Evolutionary conservation across 352 stramenopile species (phyloP), one percentile per base, ranked within the genome.

Genomic region (Pseudoperonospora humuli): DNA sequence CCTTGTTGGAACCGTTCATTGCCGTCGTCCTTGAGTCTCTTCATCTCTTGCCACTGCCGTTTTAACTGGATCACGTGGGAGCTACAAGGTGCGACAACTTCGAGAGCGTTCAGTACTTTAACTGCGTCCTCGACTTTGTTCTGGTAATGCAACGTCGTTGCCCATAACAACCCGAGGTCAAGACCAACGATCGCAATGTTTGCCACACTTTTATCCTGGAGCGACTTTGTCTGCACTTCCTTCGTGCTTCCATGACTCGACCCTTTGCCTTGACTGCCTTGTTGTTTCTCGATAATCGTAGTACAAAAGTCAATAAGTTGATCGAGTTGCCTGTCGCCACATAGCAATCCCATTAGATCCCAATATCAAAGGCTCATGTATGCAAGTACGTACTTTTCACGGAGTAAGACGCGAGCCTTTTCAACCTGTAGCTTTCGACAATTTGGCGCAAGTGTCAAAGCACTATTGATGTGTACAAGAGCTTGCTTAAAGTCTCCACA

Each of bases 51-150:
- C 56, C 78, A 78, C 35, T 78, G 53, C 0, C 71, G 66, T 41
- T 87, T 88, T 8, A 87, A 27, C 27, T 78, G 67, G 14, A 90
- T 70, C 9, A 92, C 74, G 26, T 85, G 73, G 7, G 62, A 70
- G 36, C 77, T 92, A 35, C 61, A 87, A 9, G 75, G 81, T 1
- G 79, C 81, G 2, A 70, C 74, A 18, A 51, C 9, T 51, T 89
- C 79, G 2, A 91, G 50, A 9, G 75, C 69, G 1, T 61, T 54
- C 23, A 93, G 50, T 34, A 84, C 37, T 23, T 36, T 39, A 41
- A 76, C 64, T 2, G 79, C 77, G 7, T 85, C 67, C 0, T 87
- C 76, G 0, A 69, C 45, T 47, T 84, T 79, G 46, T 83, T 77
- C 20, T 80, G 64, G 35, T 87, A 88, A 38, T 89, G 77, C n/a